These are phyloP conservation scores for Farysia itapuensis DNA, from an alignment of 1,284 basidiomycete species.

Conservation along the genomic window DNA sequence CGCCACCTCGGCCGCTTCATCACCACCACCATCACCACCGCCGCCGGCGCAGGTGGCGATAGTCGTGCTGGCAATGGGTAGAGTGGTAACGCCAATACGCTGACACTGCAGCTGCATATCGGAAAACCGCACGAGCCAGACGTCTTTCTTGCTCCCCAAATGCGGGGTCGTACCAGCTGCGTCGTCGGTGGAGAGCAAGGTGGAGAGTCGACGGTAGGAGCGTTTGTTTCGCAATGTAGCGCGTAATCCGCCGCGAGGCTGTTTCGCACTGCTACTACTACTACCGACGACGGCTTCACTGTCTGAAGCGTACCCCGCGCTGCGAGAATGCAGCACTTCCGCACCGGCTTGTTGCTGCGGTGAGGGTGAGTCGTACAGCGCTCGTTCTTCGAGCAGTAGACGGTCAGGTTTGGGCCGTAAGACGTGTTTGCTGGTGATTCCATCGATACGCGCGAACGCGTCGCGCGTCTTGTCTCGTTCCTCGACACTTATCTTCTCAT, in stretches of 20 bases:
- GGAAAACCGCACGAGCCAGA: constrained; percentile 92
- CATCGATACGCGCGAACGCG: constrained; percentile 91
- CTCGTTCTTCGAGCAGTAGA: constrained; percentile 79
- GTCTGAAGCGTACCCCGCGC: constrained; percentile 7
- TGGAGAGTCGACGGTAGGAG: constrained; percentile 46
- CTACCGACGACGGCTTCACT: constrained; percentile 23
- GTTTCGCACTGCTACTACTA: background rate
- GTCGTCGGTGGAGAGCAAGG: constrained; percentile 35
- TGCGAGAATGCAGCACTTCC: background rate
- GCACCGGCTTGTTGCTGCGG: constrained; percentile 17
- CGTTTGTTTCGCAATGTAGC: constrained; percentile 47
- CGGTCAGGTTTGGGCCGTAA: constrained; percentile 85
- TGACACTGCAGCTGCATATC: constrained; percentile 92
- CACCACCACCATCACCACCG: constrained; percentile 1
- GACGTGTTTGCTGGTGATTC: constrained; percentile 66
- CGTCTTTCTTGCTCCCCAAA: constrained; percentile 67
- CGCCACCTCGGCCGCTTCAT: constrained; percentile 9
- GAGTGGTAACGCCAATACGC: constrained; percentile 79
- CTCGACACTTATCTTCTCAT: constrained; percentile 94
- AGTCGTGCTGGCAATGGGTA: constrained; percentile 74
- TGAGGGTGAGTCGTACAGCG: constrained; percentile 61
- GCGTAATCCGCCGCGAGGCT: constrained; percentile 14
- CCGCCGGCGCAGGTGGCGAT: constrained; percentile 58
- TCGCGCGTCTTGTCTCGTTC: constrained; percentile 91
- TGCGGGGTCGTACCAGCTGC: constrained; percentile 44